Evolutionary conservation across 1,284 basidiomycete species (phyloP).

Genomic region (Agaricales sp.): DNA sequence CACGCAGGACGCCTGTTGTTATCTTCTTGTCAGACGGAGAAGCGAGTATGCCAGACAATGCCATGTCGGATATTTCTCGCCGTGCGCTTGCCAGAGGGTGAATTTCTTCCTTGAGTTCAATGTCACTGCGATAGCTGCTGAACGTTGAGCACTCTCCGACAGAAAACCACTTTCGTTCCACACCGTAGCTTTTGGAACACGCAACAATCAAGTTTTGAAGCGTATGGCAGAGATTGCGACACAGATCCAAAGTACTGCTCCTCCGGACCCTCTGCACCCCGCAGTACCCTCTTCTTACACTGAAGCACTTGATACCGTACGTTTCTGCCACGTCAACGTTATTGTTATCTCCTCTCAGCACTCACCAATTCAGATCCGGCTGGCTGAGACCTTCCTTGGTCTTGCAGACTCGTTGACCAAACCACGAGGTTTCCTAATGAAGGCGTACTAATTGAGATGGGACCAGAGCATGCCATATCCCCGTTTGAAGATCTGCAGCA

Average conservation of each 20-base stretch:
- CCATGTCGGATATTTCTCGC: constrained; percentile 35
- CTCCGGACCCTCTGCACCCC: constrained; percentile 31
- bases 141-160: too few species aligned
- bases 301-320: constrained; percentile 43
- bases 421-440: constrained; percentile 37
- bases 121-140: background rate
- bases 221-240: constrained; percentile 44
- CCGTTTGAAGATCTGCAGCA: too few species aligned
- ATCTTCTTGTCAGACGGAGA: constrained; percentile 57
- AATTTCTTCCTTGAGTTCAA: constrained; percentile 4
- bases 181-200: constrained; percentile 43
- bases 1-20: constrained; percentile 43
- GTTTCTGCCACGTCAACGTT: constrained; percentile 11
- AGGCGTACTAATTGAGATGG: too few species aligned
- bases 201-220: constrained; percentile 23
- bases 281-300: constrained; percentile 38
- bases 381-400: constrained; percentile 52
- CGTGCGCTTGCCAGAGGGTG: constrained; percentile 40
- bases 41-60: constrained; percentile 27
- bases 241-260: constrained; percentile 37
- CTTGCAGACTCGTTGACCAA: constrained; percentile 50
- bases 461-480: too few species aligned
- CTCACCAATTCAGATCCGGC: constrained; percentile 29
- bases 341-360: background rate
- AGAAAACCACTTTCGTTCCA: constrained; percentile 54